These are phyloP conservation scores for Coniosporium apollinis DNA, from an alignment of 495 filamentous ascomycete species.

Conservation along the genomic window DNA sequence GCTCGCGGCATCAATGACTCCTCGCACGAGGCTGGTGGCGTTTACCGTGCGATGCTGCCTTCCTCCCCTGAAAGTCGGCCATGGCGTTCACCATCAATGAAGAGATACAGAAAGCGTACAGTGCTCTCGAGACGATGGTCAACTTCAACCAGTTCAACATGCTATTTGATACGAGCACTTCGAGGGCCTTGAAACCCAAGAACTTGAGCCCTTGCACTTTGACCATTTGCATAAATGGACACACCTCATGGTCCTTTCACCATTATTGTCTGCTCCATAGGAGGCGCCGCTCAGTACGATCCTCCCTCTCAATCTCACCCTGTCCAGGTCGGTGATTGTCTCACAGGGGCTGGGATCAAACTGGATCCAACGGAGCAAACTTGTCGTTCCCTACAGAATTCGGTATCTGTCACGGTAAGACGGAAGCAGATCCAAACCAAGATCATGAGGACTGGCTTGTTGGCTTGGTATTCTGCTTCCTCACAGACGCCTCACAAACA, in stretches of 20 bases:
- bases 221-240: constrained; percentile 41
- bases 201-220: constrained; percentile 26
- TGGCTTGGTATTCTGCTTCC: too few relatives aligned
- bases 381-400: constrained; percentile 15
- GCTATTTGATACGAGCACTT: constrained; percentile 26
- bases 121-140: too few relatives aligned
- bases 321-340: not conserved
- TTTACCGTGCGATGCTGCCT: too few relatives aligned
- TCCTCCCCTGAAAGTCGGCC: too few relatives aligned
- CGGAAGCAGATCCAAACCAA: constrained; percentile 12
- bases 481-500: too few relatives aligned
- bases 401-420: constrained; percentile 9
- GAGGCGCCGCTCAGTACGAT: constrained; percentile 20
- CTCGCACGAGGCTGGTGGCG: too few relatives aligned
- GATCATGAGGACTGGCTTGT: constrained; percentile 40
- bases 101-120: too few relatives aligned
- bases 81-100: too few relatives aligned
- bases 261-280: constrained; percentile 27
- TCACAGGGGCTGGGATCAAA: constrained; percentile 17
- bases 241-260: constrained; percentile 38
- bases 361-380: constrained; percentile 26
- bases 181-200: constrained; percentile 28
- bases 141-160: too few relatives aligned
- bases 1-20: too few relatives aligned
- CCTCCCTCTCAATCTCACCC: not conserved